Percentiles rank a stretch among this genome's conserved stretches.
Evolutionary conservation across 352 stramenopile species (phyloP).

Genomic region (Phytophthora pseudosyringae): DNA sequence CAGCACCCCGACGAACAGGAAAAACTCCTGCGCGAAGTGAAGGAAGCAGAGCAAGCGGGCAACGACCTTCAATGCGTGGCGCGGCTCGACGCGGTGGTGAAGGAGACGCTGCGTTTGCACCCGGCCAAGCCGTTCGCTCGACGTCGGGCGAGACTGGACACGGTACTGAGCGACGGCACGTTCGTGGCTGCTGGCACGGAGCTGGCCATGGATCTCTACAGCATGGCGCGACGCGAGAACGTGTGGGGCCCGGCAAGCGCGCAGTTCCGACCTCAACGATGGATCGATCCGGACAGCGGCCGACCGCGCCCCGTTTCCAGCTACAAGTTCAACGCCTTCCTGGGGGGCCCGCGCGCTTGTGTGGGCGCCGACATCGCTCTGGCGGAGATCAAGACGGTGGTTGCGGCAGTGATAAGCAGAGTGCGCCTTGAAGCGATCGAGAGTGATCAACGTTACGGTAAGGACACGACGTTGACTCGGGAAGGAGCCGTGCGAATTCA

Average conservation of each 20-base stretch:
- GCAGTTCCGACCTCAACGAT: conserved; percentile 66
- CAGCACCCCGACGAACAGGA: conserved; percentile 58
- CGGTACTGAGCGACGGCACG: conserved; percentile 62
- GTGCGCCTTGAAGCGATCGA: conserved; percentile 5
- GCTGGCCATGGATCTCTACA: conserved; percentile 58
- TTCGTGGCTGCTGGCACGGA: conserved; percentile 49
- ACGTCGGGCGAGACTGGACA: conserved; percentile 53
- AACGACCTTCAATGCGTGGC: conserved; percentile 28
- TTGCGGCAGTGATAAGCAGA: conserved; percentile 35
- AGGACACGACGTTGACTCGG: no score
- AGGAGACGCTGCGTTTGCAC: conserved; percentile 67
- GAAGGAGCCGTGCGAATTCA: conserved; percentile 5
- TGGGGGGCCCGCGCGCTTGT: conserved; percentile 60
- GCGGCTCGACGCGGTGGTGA: conserved; percentile 61
- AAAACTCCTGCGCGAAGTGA: conserved; percentile 36
- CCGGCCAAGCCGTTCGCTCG: conserved; percentile 40
- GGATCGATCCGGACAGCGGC: conserved; percentile 44
- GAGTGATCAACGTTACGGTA: no score
- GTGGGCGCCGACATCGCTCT: conserved; percentile 52
- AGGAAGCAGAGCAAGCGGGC: conserved; percentile 9
- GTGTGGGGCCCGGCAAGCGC: conserved; percentile 54
- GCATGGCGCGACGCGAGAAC: conserved; percentile 44
- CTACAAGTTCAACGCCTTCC: conserved; percentile 69
- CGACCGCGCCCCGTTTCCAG: conserved; percentile 43
- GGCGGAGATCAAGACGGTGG: conserved; percentile 50